Conservation (phyloP, 1,284 basidiomycete genomes). For the Cryptococcus jaspeensis region DNA sequence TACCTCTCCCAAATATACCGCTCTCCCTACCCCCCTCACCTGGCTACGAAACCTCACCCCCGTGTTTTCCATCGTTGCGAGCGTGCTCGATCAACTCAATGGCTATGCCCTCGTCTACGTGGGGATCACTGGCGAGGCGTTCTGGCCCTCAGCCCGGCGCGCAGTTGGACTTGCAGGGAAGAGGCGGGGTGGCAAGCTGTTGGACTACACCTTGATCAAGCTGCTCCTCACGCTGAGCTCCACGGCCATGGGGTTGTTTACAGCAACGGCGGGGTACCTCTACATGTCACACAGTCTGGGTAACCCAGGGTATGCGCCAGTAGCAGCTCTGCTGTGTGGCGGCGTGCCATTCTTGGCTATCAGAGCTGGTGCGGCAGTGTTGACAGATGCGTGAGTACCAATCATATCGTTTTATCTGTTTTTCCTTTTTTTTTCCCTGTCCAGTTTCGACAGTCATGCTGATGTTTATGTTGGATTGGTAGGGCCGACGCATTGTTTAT, state of each 20-base stretch:
- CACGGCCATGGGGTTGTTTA: conserved; percentile 71
- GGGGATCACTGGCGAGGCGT: conserved; percentile 80
- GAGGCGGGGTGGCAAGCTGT: conserved; percentile 43
- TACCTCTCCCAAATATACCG: conserved; percentile 36
- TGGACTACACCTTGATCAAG: conserved; percentile 65
- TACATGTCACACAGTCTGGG: conserved; percentile 79
- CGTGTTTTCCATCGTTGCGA: conserved; percentile 56
- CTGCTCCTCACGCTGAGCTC: conserved; percentile 63
- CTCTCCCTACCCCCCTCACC: conserved; percentile 35
- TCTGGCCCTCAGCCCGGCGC: conserved; percentile 72
- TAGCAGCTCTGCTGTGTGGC: conserved; percentile 73
- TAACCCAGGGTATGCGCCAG: conserved; percentile 73
- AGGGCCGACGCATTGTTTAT: conserved; percentile 75
- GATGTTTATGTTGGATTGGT: background rate
- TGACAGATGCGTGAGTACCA: conserved; percentile 67
- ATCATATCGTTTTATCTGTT: background rate
- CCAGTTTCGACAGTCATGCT: too few relatives aligned
- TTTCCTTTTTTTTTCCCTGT: too few relatives aligned
- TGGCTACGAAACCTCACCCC: conserved; percentile 38
- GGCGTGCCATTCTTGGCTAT: conserved; percentile 77
- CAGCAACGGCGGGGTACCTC: conserved; percentile 76
- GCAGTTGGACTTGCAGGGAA: conserved; percentile 55
- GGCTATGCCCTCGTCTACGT: conserved; percentile 79
- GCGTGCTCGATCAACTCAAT: conserved; percentile 69
- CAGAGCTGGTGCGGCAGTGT: conserved; percentile 74